phyloP scores from a whole-genome alignment of 768 basidiomycete species.

The Inosperma sp. region DNA sequence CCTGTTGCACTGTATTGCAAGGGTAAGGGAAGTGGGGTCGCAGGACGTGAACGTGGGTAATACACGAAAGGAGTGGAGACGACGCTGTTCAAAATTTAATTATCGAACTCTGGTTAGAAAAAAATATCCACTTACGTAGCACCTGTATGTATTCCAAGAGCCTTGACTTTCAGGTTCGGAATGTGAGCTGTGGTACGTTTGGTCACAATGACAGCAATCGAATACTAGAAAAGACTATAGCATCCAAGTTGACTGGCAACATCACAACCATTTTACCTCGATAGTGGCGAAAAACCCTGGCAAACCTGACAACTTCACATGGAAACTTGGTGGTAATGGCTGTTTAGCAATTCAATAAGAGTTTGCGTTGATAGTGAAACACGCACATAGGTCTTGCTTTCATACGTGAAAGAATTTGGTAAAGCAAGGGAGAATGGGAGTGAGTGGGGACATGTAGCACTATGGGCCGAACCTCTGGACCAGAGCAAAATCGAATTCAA shows the following conservation, averaged over 20 bases:
- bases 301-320: slow-evolving; percentile 62
- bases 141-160: slow-evolving; percentile 50
- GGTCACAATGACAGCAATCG: slow-evolving; percentile 47
- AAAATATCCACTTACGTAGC: slow-evolving; percentile 41
- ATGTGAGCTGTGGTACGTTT: slow-evolving; percentile 43
- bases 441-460: slow-evolving; percentile 45
- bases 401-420: slow-evolving; percentile 54
- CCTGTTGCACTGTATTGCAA: slow-evolving; percentile 34
- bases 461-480: slow-evolving; percentile 44
- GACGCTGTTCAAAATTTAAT: slow-evolving; percentile 33
- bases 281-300: slow-evolving; percentile 69
- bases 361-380: not conserved
- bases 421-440: slow-evolving; percentile 53
- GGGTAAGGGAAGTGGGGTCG: slow-evolving; percentile 45
- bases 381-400: slow-evolving; percentile 57
- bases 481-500: slow-evolving; percentile 52
- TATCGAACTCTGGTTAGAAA: slow-evolving; percentile 5
- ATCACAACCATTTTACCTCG: slow-evolving; percentile 32
- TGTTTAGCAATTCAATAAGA: slow-evolving; percentile 23
- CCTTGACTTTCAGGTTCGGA: slow-evolving; percentile 46
- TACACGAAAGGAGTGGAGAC: slow-evolving; percentile 62
- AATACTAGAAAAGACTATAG: slow-evolving; percentile 39
- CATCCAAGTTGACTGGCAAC: not conserved
- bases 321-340: slow-evolving; percentile 68
- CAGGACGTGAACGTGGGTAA: slow-evolving; percentile 60